Conservation (phyloP, 202 grass and related monocot genomes). For the Musa balbisiana region DNA sequence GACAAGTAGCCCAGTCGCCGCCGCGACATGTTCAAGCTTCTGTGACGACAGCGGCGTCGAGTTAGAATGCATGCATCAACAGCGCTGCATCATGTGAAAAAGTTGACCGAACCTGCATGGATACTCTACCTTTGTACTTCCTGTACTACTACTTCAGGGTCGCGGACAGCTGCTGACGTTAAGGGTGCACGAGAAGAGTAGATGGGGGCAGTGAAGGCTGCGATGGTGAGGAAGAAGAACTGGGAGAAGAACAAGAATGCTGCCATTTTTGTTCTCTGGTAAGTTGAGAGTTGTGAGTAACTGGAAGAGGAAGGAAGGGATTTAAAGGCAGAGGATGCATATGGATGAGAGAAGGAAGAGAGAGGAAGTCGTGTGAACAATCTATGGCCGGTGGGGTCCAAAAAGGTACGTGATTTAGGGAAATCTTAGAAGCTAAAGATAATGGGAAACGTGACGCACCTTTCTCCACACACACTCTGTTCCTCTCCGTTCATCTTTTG, state of each 20-base stretch:
- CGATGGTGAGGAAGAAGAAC: neutral
- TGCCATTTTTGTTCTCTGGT: neutral
- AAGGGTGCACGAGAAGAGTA: neutral
- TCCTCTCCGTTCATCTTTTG: neutral
- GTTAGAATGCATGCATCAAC: neutral
- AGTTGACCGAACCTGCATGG: neutral
- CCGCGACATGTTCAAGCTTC: constrained; percentile 1
- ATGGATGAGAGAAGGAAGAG: neutral
- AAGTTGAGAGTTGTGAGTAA: neutral
- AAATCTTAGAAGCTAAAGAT: neutral
- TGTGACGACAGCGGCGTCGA: neutral
- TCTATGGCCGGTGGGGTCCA: neutral
- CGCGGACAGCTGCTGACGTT: neutral
- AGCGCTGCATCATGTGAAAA: neutral
- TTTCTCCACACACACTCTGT: neutral
- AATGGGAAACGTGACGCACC: neutral
- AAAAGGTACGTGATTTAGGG: neutral
- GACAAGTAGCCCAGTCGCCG: constrained; percentile 8
- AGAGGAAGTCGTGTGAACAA: neutral
- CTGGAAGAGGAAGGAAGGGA: neutral
- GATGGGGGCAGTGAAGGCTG: neutral
- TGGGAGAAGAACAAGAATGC: neutral
- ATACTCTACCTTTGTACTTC: neutral
- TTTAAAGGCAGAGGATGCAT: neutral
- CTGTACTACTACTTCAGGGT: neutral